A percentile compares a stretch with the other conserved stretches of the same genome.
Evolutionary conservation across 441 rosid genomes (phyloP).

Genomic region (Populus hybrid): DNA sequence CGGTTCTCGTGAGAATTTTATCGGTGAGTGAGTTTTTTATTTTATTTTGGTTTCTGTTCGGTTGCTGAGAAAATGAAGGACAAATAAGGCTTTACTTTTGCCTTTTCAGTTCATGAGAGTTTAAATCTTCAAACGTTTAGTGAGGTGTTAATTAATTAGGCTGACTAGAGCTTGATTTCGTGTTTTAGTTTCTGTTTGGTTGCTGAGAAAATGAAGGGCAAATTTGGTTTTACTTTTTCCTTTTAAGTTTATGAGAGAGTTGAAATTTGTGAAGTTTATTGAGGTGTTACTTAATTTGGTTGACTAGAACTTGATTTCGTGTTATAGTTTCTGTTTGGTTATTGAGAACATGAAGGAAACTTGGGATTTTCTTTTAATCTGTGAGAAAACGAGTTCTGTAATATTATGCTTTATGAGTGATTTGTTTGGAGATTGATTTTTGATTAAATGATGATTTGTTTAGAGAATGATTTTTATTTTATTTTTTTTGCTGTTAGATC

Average conservation of each 20-base stretch:
- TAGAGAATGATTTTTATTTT: neutral
- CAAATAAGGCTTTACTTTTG: neutral
- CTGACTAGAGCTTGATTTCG: neutral
- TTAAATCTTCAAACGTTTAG: constrained; percentile 22
- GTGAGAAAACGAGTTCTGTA: neutral
- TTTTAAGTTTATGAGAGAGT: neutral
- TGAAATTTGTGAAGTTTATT: neutral
- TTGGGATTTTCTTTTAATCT: neutral
- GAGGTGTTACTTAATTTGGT: neutral
- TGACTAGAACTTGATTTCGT: neutral
- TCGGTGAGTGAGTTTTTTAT: constrained; percentile 31
- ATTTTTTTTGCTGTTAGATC: constrained; percentile 24
- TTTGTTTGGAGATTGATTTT: neutral
- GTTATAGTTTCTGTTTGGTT: neutral
- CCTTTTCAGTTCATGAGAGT: constrained; percentile 25
- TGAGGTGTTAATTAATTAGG: neutral
- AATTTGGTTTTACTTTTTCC: neutral
- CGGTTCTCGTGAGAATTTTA: constrained; percentile 36
- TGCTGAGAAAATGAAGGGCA: neutral
- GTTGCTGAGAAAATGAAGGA: too few relatives aligned
- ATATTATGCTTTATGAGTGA: neutral
- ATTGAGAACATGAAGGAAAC: neutral
- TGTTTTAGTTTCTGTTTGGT: too few relatives aligned
- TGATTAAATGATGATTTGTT: neutral
- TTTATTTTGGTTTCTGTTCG: too few relatives aligned